Conservation (phyloP, 2,329 filamentous ascomycete species). For the Trichophyton simii region DNA sequence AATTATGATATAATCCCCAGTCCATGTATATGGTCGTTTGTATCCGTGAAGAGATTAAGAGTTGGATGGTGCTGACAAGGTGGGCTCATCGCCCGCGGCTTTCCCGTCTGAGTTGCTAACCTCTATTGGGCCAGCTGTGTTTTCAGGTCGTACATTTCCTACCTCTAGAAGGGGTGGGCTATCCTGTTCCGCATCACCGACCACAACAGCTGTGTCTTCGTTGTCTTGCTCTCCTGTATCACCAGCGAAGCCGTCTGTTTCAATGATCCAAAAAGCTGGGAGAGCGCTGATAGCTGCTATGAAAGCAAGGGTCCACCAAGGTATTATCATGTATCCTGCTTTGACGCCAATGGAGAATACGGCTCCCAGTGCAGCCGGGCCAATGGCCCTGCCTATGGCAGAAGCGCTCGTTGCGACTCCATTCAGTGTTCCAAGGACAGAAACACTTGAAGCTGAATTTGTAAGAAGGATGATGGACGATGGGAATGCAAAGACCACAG, state of each 20-base stretch:
- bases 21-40: background rate
- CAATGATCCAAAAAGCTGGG: constrained; percentile 59
- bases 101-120: background rate
- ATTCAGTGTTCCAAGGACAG: constrained; percentile 76
- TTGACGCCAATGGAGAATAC: constrained; percentile 67
- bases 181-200: background rate
- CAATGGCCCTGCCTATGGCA: constrained; percentile 65
- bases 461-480: constrained; percentile 82
- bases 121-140: background rate
- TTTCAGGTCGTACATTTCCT: background rate
- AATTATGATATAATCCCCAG: background rate
- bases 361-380: constrained; percentile 60
- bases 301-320: constrained; percentile 65
- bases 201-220: constrained; percentile 12
- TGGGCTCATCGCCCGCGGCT: background rate
- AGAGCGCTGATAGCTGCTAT: constrained; percentile 55
- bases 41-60: background rate
- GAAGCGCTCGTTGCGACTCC: constrained; percentile 76
- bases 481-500: constrained; percentile 75
- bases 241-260: constrained; percentile 55
- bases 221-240: constrained; percentile 20
- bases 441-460: constrained; percentile 64
- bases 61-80: background rate
- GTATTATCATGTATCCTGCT: constrained; percentile 60
- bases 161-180: background rate